Evolutionary conservation across 2,329 filamentous ascomycete genomes (phyloP).

Genomic region (Fusarium papillatum): DNA sequence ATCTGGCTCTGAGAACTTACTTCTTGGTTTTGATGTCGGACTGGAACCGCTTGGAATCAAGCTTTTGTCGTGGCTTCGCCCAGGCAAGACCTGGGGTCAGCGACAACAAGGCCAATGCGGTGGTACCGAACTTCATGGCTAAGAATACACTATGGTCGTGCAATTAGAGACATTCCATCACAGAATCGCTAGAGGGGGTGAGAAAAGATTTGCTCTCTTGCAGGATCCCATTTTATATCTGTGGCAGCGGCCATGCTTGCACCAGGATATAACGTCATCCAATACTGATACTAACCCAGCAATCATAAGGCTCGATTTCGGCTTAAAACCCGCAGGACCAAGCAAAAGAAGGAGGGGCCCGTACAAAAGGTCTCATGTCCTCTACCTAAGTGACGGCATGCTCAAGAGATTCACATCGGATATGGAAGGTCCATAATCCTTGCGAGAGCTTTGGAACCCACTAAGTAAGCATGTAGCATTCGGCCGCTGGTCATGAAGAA

Average conservation of each 20-base stretch:
- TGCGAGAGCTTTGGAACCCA: neutral
- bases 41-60: conserved; percentile 32
- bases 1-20: neutral
- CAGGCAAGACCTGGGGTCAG: conserved; percentile 11
- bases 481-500: neutral
- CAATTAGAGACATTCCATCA: neutral
- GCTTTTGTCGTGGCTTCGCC: conserved; percentile 20
- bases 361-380: neutral
- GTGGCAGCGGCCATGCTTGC: neutral
- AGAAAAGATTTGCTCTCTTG: neutral
- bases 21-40: conserved; percentile 33
- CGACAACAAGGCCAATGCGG: conserved; percentile 20
- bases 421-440: conserved; percentile 29
- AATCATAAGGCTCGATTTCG: neutral
- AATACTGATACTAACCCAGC: neutral
- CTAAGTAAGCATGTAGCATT: neutral
- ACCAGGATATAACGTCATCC: neutral
- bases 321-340: neutral
- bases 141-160: neutral
- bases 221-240: neutral
- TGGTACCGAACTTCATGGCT: conserved; percentile 18
- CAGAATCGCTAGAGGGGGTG: neutral
- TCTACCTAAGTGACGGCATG: neutral
- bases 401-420: conserved; percentile 15
- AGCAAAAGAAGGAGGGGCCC: neutral